A percentile compares a stretch with the other conserved stretches of the same genome.
These are phyloP conservation scores for Alternaria sp. DNA, from an alignment of 2,329 filamentous ascomycete species.

Conservation along the genomic window DNA sequence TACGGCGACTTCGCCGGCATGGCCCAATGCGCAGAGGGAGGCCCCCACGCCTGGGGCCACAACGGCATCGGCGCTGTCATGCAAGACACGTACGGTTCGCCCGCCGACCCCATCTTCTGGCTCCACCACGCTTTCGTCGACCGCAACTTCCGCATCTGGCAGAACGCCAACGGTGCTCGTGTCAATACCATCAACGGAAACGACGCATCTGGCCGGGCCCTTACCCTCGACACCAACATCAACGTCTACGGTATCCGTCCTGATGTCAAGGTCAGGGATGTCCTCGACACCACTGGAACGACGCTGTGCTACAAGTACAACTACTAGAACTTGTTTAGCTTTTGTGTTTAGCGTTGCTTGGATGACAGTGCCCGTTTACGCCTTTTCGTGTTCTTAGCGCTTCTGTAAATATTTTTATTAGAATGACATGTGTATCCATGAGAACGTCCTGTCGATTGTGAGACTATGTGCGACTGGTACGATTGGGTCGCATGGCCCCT, in stretches of 20 bases:
- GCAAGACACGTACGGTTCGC: conserved; percentile 42
- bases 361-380: conserved; percentile 1
- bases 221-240: conserved; percentile 37
- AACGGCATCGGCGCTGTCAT: conserved; percentile 47
- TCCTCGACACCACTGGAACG: conserved; percentile 34
- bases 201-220: conserved; percentile 28
- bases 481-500: neutral
- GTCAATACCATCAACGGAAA: conserved; percentile 50
- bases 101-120: conserved; percentile 54
- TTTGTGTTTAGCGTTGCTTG: neutral
- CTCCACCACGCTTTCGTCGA: conserved; percentile 60
- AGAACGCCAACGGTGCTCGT: conserved; percentile 42
- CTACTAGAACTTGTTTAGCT: conserved; percentile 30
- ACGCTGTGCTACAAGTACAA: conserved; percentile 47
- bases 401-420: conserved; percentile 7
- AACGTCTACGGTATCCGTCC: conserved; percentile 38
- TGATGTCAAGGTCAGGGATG: conserved; percentile 36
- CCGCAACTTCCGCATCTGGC: conserved; percentile 60
- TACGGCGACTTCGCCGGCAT: conserved; percentile 35
- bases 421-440: conserved; percentile 5
- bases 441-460: neutral
- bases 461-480: neutral
- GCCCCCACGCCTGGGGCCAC: conserved; percentile 45
- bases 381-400: neutral
- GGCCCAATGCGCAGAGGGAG: conserved; percentile 36